Percentiles rank a stretch among this genome's conserved stretches.
These are phyloP conservation scores for Bipolaris gigantea DNA, from an alignment of 2,329 filamentous ascomycete genomes.

Conservation along the genomic window DNA sequence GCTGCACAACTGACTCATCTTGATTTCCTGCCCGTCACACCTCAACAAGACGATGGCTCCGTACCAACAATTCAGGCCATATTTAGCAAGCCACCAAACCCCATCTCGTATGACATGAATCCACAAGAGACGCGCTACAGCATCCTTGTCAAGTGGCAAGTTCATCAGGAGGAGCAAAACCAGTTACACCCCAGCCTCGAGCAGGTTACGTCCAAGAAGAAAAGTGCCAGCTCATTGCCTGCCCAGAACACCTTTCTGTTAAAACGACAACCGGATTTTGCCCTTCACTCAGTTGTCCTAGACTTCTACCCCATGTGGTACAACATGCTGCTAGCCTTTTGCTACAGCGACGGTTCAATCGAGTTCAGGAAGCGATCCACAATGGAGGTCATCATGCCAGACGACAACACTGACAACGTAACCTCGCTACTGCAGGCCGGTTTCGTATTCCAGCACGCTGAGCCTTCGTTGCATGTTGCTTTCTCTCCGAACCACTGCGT, in stretches of 20 bases:
- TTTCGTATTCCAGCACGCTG: conserved; percentile 69
- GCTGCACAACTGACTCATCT: conserved; percentile 65
- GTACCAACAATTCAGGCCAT: conserved; percentile 71
- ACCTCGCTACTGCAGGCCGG: conserved; percentile 75
- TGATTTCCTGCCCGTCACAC: conserved; percentile 68
- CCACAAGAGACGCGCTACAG: conserved; percentile 69
- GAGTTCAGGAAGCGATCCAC: conserved; percentile 77
- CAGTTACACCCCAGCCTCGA: conserved; percentile 74
- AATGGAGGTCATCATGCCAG: conserved; percentile 68
- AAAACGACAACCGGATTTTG: conserved; percentile 66
- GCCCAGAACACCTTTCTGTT: conserved; percentile 43
- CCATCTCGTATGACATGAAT: conserved; percentile 49
- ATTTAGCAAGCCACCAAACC: conserved; percentile 61
- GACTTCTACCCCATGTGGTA: conserved; percentile 69
- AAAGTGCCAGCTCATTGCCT: conserved; percentile 49
- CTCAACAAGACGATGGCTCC: conserved; percentile 62
- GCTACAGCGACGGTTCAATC: conserved; percentile 77
- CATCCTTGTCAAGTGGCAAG: conserved; percentile 80
- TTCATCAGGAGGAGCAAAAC: conserved; percentile 64
- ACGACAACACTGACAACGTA: conserved; percentile 66
- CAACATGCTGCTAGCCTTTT: conserved; percentile 71
- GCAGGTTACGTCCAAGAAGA: conserved; percentile 68
- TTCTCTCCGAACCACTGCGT: conserved; percentile 54
- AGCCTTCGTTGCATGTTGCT: conserved; percentile 56
- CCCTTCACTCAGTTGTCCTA: conserved; percentile 71